Evolutionary conservation across 1,284 basidiomycete species (phyloP).

Genomic region (Sanghuangporus weigelae): DNA sequence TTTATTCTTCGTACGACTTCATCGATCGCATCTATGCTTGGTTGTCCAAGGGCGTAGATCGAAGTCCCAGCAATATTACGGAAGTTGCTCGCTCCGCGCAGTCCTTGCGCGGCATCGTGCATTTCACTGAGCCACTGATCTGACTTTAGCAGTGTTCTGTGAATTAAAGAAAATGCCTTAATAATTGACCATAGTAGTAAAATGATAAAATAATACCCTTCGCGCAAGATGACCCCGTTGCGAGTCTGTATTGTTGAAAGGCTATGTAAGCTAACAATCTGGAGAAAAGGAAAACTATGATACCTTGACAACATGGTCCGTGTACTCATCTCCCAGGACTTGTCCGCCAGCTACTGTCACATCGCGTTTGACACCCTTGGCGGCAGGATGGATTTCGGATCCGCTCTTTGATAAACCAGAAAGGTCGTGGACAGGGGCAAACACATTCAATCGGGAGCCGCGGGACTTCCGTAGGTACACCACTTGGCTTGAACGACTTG

Average conservation of each 20-base stretch:
- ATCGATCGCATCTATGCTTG: slow-evolving; percentile 86
- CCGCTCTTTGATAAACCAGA: slow-evolving; percentile 69
- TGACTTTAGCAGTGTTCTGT: slow-evolving; percentile 81
- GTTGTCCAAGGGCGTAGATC: slow-evolving; percentile 91
- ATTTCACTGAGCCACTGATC: slow-evolving; percentile 85
- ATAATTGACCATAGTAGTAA: background rate
- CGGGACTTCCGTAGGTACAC: slow-evolving; percentile 75
- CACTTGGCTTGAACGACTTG: slow-evolving; percentile 58
- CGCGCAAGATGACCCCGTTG: slow-evolving; percentile 88
- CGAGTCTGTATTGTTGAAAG: slow-evolving; percentile 53
- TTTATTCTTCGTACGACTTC: slow-evolving; percentile 76
- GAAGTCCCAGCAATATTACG: slow-evolving; percentile 79
- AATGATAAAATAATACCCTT: slow-evolving; percentile 46
- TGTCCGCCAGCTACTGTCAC: slow-evolving; percentile 78
- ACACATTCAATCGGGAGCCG: slow-evolving; percentile 78
- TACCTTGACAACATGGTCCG: slow-evolving; percentile 87
- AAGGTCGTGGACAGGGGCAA: slow-evolving; percentile 85
- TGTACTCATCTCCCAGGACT: slow-evolving; percentile 90
- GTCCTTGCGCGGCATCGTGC: slow-evolving; percentile 51
- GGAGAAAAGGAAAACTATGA: slow-evolving; percentile 14
- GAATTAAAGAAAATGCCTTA: background rate
- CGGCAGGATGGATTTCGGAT: slow-evolving; percentile 45
- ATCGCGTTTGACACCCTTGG: slow-evolving; percentile 68
- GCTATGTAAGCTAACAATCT: background rate
- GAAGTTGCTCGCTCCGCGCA: slow-evolving; percentile 95